Conservation (phyloP, 2,329 filamentous ascomycete species). For the Massarina eburnea region DNA sequence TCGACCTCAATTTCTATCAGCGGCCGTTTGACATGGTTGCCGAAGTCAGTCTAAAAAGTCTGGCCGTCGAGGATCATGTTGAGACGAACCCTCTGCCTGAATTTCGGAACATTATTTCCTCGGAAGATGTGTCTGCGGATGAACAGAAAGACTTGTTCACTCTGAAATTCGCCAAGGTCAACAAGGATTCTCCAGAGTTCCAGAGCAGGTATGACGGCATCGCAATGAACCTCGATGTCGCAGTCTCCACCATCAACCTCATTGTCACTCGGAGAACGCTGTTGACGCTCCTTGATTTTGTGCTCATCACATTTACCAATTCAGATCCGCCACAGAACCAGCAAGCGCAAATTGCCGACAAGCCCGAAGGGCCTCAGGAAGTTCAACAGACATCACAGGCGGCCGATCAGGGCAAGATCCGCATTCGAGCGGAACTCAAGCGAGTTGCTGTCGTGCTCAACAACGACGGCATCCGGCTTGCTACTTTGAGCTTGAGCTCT, state of each 20-base stretch:
- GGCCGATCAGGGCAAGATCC: conserved; percentile 70
- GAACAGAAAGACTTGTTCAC: conserved; percentile 80
- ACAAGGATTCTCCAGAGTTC: conserved; percentile 88
- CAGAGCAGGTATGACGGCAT: conserved; percentile 89
- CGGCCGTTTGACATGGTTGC: conserved; percentile 91
- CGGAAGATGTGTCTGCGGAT: conserved; percentile 70
- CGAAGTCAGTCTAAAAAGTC: conserved; percentile 81
- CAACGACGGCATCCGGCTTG: conserved; percentile 93
- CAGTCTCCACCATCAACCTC: conserved; percentile 92
- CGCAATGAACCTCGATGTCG: conserved; percentile 87
- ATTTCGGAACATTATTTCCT: conserved; percentile 97
- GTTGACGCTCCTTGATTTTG: conserved; percentile 89
- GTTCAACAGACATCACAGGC: conserved; percentile 38
- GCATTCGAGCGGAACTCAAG: conserved; percentile 90
- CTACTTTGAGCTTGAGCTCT: conserved; percentile 88
- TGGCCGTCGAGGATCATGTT: conserved; percentile 93
- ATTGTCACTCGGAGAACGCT: conserved; percentile 92
- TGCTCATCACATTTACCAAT: conserved; percentile 85
- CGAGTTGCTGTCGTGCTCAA: conserved; percentile 94
- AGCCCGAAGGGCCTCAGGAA: conserved; percentile 38
- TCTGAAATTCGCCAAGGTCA: conserved; percentile 88
- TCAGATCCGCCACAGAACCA: conserved; percentile 52
- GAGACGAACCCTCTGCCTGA: conserved; percentile 81
- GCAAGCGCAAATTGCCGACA: conserved; percentile 31
- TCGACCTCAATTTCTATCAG: conserved; percentile 84